Base-by-base conservation (phyloP, 352 stramenopile species). In the Phytophthora palmivora region DNA sequence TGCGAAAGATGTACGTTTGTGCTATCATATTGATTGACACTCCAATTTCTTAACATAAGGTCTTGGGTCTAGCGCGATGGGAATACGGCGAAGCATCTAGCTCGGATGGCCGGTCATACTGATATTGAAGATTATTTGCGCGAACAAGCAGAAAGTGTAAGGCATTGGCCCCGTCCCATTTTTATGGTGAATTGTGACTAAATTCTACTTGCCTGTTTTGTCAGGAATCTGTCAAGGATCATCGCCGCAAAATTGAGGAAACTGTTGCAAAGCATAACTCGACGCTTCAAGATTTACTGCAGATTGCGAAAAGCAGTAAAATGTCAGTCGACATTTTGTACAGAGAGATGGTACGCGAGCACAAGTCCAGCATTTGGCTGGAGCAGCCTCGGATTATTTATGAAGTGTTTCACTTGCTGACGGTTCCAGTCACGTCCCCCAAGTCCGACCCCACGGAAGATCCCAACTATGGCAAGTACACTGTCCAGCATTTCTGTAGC, bases 171-270 rank as follows among this genome's bases (percentile, higher is more conserved):
- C 3, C 38, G 6, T 24, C 5, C 15, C 21, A 52, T 34, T 34
- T 34, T 12, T 28, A 28, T 28, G 3, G 30, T 12, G 10, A 34
- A 12, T 34, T 61, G 10, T 56, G 34, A 51, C 32, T 49, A 24
- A 32, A 16, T 44, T 24, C 18, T 28, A 36, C 37, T 4, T 49
- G 30, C n/a, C 46, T 62, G 16, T 16, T 43, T 34, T 21, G 12
- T 19, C 47, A 95, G 87, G 87, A 93, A 76, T 94, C 87, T 1
- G 84, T 93, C 10, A 94, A 91, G 59, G 81, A 93, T 42, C 85
- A 95, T 67, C 85, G 87, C 15, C 75, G 84, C 21, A 85, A 92
- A 50, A 91, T 95, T 22, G 84, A 95, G 66, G 87, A 95, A 72
- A 86, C 81, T 1, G 76, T 95, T 37, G 76, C 67, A 6, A 77